phyloP scores from a whole-genome alignment of 2,329 filamentous ascomycete genomes.

The Cladosporium sp. region DNA sequence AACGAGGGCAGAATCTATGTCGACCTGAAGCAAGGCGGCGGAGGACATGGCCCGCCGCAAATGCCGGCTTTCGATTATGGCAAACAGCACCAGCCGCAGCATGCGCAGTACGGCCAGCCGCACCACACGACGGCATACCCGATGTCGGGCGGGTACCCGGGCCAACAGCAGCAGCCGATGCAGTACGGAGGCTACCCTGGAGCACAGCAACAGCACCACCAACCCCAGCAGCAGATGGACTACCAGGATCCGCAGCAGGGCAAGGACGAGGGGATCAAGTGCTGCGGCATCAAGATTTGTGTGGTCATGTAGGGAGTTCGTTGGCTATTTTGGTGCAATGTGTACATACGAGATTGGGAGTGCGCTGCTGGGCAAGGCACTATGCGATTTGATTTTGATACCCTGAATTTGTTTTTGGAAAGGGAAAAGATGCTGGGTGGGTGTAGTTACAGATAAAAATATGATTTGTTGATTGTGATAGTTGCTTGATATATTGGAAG shows the following conservation, averaged over 20 bases:
- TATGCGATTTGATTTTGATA: no score
- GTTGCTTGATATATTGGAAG: no score
- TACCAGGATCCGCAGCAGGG: slow-evolving; percentile 22
- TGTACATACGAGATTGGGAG: not conserved
- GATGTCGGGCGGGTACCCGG: slow-evolving; percentile 28
- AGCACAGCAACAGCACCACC: slow-evolving; percentile 41
- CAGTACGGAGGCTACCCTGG: slow-evolving; percentile 39
- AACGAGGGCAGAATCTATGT: slow-evolving; percentile 89
- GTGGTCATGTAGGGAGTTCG: slow-evolving; percentile 27
- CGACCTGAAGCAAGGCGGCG: slow-evolving; percentile 69
- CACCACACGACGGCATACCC: slow-evolving; percentile 37
- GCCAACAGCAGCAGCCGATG: slow-evolving; percentile 39
- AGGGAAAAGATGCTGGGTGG: no score
- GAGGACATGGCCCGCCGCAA: slow-evolving; percentile 55
- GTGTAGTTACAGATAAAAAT: no score
- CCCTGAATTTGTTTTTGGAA: no score
- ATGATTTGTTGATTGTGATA: no score
- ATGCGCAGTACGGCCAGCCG: slow-evolving; percentile 36
- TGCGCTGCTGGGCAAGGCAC: no score
- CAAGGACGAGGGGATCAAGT: slow-evolving; percentile 26
- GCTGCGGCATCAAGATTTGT: slow-evolving; percentile 29
- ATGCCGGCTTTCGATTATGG: slow-evolving; percentile 36
- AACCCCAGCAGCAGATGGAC: slow-evolving; percentile 42
- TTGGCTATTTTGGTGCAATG: not conserved
- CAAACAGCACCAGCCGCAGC: slow-evolving; percentile 36